Percentiles rank a stretch among this genome's conserved stretches.
Conservation (phyloP, 805 yeast genomes). For the Starmerella vaccinii region DNA sequence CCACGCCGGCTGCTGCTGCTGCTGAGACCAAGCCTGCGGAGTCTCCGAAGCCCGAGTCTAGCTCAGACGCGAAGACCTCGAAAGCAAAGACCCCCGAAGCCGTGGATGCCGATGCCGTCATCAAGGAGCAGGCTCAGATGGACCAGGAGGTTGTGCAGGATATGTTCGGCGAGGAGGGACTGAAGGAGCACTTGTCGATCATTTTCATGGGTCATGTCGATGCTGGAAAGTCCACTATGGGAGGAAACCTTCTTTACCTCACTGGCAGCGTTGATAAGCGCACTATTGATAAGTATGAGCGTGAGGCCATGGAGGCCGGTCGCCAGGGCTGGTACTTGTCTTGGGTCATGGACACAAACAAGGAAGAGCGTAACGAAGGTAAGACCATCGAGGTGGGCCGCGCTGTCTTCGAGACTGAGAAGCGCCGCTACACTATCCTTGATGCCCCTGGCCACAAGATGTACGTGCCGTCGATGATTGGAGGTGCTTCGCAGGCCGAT, state of each 20-base stretch:
- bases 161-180: slow-evolving; percentile 54
- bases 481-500: slow-evolving; percentile 99
- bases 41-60: neutral
- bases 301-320: slow-evolving; percentile 98
- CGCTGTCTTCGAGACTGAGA: slow-evolving; percentile 94
- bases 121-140: slow-evolving; percentile 26
- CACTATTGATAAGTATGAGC: slow-evolving; percentile 94
- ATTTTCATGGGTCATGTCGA: slow-evolving; percentile 99
- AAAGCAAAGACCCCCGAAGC: slow-evolving; percentile 10
- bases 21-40: neutral
- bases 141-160: slow-evolving; percentile 79
- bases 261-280: slow-evolving; percentile 98
- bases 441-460: slow-evolving; percentile 99
- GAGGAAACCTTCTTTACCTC: slow-evolving; percentile 86
- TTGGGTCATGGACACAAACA: slow-evolving; percentile 99
- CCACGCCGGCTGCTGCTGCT: neutral
- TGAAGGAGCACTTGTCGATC: slow-evolving; percentile 87
- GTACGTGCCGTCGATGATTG: slow-evolving; percentile 98
- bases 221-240: slow-evolving; percentile 99
- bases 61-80: neutral
- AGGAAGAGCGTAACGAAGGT: slow-evolving; percentile 98
- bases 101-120: slow-evolving; percentile 24
- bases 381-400: slow-evolving; percentile 98
- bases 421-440: slow-evolving; percentile 92
- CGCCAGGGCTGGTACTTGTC: slow-evolving; percentile 99